Base-by-base conservation (phyloP, 805 yeast genomes). In the Nakazawaea molendinolei region DNA sequence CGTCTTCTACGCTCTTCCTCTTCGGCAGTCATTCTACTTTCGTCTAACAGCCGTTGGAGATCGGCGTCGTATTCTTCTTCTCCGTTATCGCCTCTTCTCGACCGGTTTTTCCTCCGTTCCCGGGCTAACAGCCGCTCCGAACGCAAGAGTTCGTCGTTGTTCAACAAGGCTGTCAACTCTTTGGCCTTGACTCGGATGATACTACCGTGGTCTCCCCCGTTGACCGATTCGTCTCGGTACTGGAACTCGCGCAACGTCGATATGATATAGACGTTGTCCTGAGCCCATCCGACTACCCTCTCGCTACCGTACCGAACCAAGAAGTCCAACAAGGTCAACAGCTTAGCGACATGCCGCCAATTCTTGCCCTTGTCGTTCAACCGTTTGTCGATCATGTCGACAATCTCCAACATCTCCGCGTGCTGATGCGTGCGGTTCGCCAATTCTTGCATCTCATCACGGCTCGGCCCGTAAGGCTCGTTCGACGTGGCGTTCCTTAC, bases 301-400 rank as follows among this genome's bases (percentile, higher is more conserved):
- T 87, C 95, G 15, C 87, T 73, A 26, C 97, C 98, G 42, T 70
- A 73, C 47, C 92, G 75, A 14, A 89, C 86, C 40, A 89, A 65
- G 59, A 79, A 90, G 51, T 89, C 96, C 47, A 90, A 68, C n/a
- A 90, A 79, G 2, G 95, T 82, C 43, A 90, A 67, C 1, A 95
- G 79, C 58, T 90, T 92, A 44, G 94, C 89, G 33, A 90, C 89
- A 56, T 90, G 98, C 46, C 95, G 74, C 97, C 97, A 90, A 61
- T 90, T 84, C 57, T 87, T 89, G 43, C 97, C 97, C 65, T 89
- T 89, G 55, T 90, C 97, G 53, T 90, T 90, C 45, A 90, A 64
- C 44, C 98, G 73, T 46, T 86, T 76, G 61, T 90, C 97, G 30
- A 90, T 61, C 80, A 90, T 86, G 52, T 90, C 97, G 94, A 90